Evolutionary conservation across 805 yeast species (phyloP).

Genomic region (Ogataea siamensis): DNA sequence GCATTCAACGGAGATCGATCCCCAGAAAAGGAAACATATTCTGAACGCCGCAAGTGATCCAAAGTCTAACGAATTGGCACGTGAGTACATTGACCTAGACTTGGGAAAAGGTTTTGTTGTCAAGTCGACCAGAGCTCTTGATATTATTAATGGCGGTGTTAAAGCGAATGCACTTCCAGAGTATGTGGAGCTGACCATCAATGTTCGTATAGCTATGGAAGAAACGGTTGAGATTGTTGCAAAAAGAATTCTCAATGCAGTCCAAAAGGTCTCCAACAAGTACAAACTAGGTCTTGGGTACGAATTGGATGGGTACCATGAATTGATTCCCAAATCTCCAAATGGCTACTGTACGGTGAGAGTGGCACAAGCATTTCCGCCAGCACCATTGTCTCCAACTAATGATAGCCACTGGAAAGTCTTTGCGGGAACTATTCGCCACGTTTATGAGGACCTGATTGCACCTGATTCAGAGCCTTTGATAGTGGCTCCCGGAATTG

Average conservation of each 20-base stretch:
- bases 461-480: constrained; percentile 34
- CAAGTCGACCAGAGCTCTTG: constrained; percentile 48
- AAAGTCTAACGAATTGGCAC: constrained; percentile 38
- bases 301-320: constrained; percentile 15
- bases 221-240: constrained; percentile 25
- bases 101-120: constrained; percentile 36
- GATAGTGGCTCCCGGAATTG: constrained; percentile 55
- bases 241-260: neutral
- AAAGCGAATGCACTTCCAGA: constrained; percentile 53
- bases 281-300: constrained; percentile 36
- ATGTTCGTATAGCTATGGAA: constrained; percentile 48
- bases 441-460: constrained; percentile 45
- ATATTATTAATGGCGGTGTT: constrained; percentile 47
- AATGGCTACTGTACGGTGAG: constrained; percentile 21
- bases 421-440: constrained; percentile 44
- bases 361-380: constrained; percentile 32
- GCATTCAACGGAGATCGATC: constrained; percentile 37
- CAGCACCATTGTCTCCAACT: constrained; percentile 54
- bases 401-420: constrained; percentile 40
- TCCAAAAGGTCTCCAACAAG: constrained; percentile 33
- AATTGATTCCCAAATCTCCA: constrained; percentile 29
- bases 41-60: constrained; percentile 38
- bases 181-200: constrained; percentile 41
- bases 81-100: constrained; percentile 34
- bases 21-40: constrained; percentile 36